phyloP scores from a whole-genome alignment of 345 rosid species.

The Adansonia digitata region DNA sequence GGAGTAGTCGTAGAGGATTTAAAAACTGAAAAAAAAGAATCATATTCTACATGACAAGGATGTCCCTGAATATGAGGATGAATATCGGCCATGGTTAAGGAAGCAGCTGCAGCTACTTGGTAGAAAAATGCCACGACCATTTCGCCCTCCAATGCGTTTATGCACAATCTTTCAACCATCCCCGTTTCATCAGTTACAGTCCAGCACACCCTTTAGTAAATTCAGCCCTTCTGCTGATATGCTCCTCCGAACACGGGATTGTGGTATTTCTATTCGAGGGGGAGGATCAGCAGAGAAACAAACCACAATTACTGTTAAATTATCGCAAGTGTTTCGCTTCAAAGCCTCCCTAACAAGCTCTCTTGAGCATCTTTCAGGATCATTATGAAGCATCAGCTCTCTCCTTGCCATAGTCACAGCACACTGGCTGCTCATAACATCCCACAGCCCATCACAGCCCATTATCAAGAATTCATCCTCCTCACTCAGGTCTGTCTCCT shows the following conservation, averaged over 20 bases:
- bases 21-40: background rate
- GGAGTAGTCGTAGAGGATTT: constrained; percentile 24
- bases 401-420: constrained; percentile 82
- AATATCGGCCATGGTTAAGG: constrained; percentile 10
- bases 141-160: constrained; percentile 7
- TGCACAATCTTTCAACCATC: background rate
- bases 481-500: constrained; percentile 56
- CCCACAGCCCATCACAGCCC: constrained; percentile 99
- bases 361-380: constrained; percentile 89
- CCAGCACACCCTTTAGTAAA: constrained; percentile 77
- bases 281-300: constrained; percentile 90
- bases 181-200: constrained; percentile 41
- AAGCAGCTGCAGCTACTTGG: background rate
- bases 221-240: constrained; percentile 89
- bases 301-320: constrained; percentile 70
- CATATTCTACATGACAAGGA: background rate
- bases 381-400: constrained; percentile 87
- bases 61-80: constrained; percentile 14
- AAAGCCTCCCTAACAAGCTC: constrained; percentile 90
- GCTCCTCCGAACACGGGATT: constrained; percentile 62
- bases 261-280: constrained; percentile 67
- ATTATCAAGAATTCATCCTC: constrained; percentile 96
- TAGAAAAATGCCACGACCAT: constrained; percentile 15
- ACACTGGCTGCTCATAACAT: constrained; percentile 95
- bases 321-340: constrained; percentile 72